Base-by-base conservation (phyloP, 2,329 filamentous ascomycete species). In the Penicillium sp. region DNA sequence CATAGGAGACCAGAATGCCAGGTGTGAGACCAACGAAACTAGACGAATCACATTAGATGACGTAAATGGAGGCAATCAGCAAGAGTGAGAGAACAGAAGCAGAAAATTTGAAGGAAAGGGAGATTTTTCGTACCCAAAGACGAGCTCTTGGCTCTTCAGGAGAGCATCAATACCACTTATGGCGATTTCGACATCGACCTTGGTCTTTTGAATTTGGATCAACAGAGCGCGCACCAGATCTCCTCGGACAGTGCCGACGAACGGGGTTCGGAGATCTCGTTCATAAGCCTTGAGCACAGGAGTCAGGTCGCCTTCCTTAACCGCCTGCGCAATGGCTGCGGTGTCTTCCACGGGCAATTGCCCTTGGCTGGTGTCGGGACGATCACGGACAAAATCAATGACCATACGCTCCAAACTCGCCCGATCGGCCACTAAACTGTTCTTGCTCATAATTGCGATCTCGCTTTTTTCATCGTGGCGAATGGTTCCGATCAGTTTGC, bases 181-280 rank as follows among this genome's bases (percentile, higher is more conserved):
- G 14, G 95, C 95, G 61, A 98, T 88, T 75, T 99, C 95, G 13
- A 99, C 87, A 71, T 99, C 95, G 9, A 99, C 95, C 80, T 99
- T 99, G 22, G 95, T 98, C 82, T 99, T 99, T 71, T 99, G 95
- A 39, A 99, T 89, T 73, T 99, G 95, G 56, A 99, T 98, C 46
- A 99, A 82, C 31, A 99, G 85, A 4, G 94, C 92, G 53, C 94
- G 88, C 37, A 98, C 85, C 31, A 99, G 83, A 69, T 98, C 94
- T 11, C 95, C 95, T 33, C 87, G 85, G 18, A 99, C 77, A 0
- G 93, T 91, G 7, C 94, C 93, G 55, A 88, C 82, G 60, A 99
- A 87, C 1, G 95, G 95, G 49, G 82, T 89, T 54, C 89, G 85
- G 43, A 99, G 81, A 66, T 97, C 94, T 70, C 89, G 88, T 73